phyloP scores from a whole-genome alignment of 441 rosid species.

The Gossypium gossypioides region DNA sequence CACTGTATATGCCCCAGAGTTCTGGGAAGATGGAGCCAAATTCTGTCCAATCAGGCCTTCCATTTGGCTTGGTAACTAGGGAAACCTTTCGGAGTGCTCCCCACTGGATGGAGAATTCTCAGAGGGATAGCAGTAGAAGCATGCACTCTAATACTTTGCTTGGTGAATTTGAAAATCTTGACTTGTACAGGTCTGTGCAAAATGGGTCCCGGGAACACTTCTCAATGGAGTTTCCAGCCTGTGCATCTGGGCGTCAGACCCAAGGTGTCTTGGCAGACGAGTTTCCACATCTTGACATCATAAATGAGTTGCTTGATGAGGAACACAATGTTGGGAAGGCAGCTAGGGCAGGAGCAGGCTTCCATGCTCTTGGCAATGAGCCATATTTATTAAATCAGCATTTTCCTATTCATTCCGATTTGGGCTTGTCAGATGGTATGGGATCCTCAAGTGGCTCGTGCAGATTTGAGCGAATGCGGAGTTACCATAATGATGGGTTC shows the following conservation, averaged over 20 bases:
- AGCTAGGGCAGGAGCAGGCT: slow-evolving; percentile 23
- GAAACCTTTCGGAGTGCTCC: slow-evolving; percentile 42
- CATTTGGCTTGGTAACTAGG: slow-evolving; percentile 35
- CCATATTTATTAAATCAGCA: slow-evolving; percentile 42
- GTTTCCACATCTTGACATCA: slow-evolving; percentile 87
- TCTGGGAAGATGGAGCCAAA: slow-evolving; percentile 37
- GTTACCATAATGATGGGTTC: slow-evolving; percentile 47
- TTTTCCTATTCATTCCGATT: slow-evolving; percentile 42
- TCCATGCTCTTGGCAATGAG: slow-evolving; percentile 30
- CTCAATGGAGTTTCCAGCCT: slow-evolving; percentile 28
- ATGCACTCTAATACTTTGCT: slow-evolving; percentile 22
- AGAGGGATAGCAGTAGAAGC: slow-evolving; percentile 26
- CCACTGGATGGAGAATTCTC: slow-evolving; percentile 55
- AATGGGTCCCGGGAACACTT: slow-evolving; percentile 26
- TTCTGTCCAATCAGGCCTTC: slow-evolving; percentile 42
- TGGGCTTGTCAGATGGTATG: slow-evolving; percentile 37
- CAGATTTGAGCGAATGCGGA: slow-evolving; percentile 53
- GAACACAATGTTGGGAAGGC: slow-evolving; percentile 46
- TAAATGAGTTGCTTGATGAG: slow-evolving; percentile 84
- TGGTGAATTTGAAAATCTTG: slow-evolving; percentile 25
- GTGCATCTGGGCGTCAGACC: slow-evolving; percentile 41
- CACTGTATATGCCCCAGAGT: slow-evolving; percentile 33
- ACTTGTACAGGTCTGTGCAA: slow-evolving; percentile 20
- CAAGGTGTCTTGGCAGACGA: slow-evolving; percentile 57
- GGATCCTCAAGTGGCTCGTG: slow-evolving; percentile 35